phyloP scores from a whole-genome alignment of 192 early-diverging fungal genomes.

The Backusella luteola region DNA sequence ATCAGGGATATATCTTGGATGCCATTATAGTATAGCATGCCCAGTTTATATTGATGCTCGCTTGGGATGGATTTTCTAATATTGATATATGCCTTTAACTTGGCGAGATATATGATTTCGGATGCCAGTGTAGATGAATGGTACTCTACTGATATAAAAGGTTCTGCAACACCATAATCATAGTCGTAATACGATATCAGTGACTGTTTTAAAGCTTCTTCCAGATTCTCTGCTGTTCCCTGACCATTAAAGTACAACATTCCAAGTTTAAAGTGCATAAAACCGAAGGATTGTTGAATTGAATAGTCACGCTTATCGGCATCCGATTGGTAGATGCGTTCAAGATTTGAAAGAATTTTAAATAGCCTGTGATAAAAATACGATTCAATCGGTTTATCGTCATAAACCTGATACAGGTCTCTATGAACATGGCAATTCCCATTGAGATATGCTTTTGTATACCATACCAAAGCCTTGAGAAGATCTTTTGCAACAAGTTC shows the following conservation, averaged over 20 bases:
- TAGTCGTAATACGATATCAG: neutral
- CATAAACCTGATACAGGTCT: neutral
- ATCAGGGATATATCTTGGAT: too few species aligned
- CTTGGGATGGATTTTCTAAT: neutral
- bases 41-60: neutral
- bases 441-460: neutral
- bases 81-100: neutral
- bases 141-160: neutral
- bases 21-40: neutral
- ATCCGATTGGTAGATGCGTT: neutral
- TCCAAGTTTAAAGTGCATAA: neutral
- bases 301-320: too few species aligned
- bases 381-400: neutral
- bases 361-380: neutral
- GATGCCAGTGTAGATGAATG: neutral
- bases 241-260: neutral
- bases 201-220: neutral
- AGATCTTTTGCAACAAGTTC: neutral
- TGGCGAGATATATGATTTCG: neutral
- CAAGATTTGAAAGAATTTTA: neutral
- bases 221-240: neutral
- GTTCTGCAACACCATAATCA: neutral
- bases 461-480: neutral
- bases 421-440: neutral
- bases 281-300: neutral